A percentile compares a stretch with the other conserved stretches of the same genome.
These are phyloP conservation scores for Betula pendula DNA, from an alignment of 306 rosid species.

Conservation along the genomic window DNA sequence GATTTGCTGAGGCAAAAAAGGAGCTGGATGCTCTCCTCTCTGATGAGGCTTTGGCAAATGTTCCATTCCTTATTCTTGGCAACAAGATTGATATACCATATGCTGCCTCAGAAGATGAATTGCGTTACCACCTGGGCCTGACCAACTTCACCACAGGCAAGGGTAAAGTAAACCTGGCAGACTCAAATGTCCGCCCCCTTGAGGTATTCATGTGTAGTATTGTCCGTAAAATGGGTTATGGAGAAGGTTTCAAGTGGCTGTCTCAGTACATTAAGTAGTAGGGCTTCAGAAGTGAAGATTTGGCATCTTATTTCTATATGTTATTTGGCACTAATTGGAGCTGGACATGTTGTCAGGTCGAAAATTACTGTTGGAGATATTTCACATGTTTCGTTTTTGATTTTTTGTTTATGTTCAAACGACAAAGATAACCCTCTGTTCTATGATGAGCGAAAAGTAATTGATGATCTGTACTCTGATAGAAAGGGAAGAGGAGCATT, in stretches of 20 bases:
- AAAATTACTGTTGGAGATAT: constrained; percentile 24
- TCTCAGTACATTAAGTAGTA: constrained; percentile 82
- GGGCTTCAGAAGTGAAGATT: constrained; percentile 26
- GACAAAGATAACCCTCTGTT: neutral
- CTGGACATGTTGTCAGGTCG: constrained; percentile 15
- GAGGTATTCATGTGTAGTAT: constrained; percentile 97
- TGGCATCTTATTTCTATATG: constrained; percentile 31
- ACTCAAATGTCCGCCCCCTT: constrained; percentile 72
- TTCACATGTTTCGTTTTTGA: neutral
- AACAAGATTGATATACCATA: constrained; percentile 81
- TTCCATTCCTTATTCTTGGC: constrained; percentile 82
- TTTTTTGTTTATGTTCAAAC: constrained; percentile 1
- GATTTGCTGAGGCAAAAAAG: constrained; percentile 74
- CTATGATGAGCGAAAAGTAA: constrained; percentile 7
- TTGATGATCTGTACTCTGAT: neutral
- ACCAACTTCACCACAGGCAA: constrained; percentile 87
- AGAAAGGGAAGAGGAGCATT: neutral
- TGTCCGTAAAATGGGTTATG: constrained; percentile 91
- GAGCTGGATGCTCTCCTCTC: constrained; percentile 87
- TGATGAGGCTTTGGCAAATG: constrained; percentile 66
- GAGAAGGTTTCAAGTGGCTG: constrained; percentile 91
- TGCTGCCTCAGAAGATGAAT: constrained; percentile 87
- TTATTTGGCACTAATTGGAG: constrained; percentile 37
- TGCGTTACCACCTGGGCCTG: constrained; percentile 72
- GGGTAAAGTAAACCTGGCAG: constrained; percentile 73